Evolutionary conservation across 352 stramenopile genomes (phyloP).

Genomic region (Pythium utonaiense): DNA sequence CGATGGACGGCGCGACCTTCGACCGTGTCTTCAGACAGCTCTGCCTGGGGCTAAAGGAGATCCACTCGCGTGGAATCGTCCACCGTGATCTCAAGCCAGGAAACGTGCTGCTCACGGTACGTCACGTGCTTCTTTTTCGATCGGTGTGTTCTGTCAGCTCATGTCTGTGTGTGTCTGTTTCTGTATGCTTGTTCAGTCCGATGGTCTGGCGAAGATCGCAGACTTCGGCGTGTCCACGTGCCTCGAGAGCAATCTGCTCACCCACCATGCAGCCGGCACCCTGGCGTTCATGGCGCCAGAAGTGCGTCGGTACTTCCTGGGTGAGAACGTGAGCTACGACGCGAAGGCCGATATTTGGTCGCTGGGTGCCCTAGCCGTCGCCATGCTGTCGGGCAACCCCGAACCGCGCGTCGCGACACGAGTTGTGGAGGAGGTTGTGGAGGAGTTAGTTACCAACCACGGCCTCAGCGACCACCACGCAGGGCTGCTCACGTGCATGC

Average conservation of each 20-base stretch:
- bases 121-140: not conserved
- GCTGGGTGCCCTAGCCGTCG: conserved; percentile 65
- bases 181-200: conserved; percentile 30
- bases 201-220: conserved; percentile 67
- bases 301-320: conserved; percentile 69
- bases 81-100: conserved; percentile 78
- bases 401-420: conserved; percentile 69
- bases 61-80: conserved; percentile 61
- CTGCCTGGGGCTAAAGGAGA: conserved; percentile 62
- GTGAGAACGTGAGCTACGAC: conserved; percentile 67
- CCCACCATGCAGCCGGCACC: conserved; percentile 68
- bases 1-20: conserved; percentile 43
- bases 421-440: conserved; percentile 61
- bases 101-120: conserved; percentile 72
- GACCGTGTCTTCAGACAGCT: conserved; percentile 61
- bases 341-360: conserved; percentile 74
- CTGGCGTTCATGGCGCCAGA: conserved; percentile 82
- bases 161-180: not conserved
- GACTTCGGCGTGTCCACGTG: conserved; percentile 84
- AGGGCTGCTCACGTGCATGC: conserved; percentile 36
- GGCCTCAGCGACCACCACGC: conserved; percentile 23
- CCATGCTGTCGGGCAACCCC: conserved; percentile 59
- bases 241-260: conserved; percentile 67
- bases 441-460: conserved; percentile 18
- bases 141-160: not conserved